These are phyloP conservation scores for Gnaphalium uliginosum DNA, from an alignment of 129 eudicot species.

Conservation along the genomic window DNA sequence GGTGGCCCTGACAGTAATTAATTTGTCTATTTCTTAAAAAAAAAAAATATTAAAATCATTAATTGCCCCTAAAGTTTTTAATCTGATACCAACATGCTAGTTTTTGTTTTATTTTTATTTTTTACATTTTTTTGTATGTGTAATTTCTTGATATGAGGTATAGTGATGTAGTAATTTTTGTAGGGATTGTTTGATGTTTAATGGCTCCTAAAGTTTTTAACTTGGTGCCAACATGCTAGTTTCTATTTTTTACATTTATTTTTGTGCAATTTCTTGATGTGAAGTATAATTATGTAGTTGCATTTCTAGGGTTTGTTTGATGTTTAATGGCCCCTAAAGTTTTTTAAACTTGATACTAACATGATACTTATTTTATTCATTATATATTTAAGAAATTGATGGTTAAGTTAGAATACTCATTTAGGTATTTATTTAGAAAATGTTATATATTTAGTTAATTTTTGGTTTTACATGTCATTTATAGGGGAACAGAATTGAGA, in stretches of 20 bases:
- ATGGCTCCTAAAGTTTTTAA: background rate
- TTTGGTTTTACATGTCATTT: slow-evolving; percentile 2
- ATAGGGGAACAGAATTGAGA: background rate
- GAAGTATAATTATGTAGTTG: background rate
- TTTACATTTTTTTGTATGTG: background rate
- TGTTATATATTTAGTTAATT: background rate
- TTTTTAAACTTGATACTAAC: background rate
- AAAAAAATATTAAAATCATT: background rate
- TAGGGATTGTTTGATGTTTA: background rate
- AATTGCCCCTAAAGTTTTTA: background rate
- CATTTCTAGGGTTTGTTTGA: background rate
- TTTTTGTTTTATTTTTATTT: background rate
- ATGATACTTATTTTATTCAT: background rate
- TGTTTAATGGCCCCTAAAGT: slow-evolving; percentile 11
- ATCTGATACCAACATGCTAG: background rate
- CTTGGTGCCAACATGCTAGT: background rate
- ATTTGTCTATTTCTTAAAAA: no score
- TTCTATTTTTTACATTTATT: background rate
- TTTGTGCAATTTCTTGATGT: background rate
- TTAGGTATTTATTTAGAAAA: background rate
- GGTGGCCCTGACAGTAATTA: slow-evolving; percentile 87
- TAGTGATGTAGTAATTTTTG: background rate
- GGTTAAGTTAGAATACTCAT: slow-evolving; percentile 8
- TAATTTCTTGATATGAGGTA: background rate
- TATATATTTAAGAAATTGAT: slow-evolving; percentile 8